phyloP scores from a whole-genome alignment of 768 basidiomycete species.

The Sarcodon aspratus region DNA sequence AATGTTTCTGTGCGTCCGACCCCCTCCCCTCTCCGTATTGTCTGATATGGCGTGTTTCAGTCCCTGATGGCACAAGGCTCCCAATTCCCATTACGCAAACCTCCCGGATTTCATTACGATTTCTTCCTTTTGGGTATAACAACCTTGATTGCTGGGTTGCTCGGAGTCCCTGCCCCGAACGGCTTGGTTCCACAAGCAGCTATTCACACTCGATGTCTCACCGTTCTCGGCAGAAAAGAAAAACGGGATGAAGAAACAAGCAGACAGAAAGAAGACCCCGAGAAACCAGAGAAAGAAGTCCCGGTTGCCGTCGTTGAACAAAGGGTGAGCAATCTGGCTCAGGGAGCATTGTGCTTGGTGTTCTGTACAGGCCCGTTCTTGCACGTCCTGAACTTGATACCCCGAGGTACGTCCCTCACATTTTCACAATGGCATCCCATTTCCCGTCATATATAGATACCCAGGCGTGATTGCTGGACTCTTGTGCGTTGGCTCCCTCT shows the following conservation, averaged over 20 bases:
- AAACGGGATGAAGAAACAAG: background rate
- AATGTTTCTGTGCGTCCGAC: conserved; percentile 67
- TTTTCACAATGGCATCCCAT: conserved; percentile 1
- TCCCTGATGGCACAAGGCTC: conserved; percentile 88
- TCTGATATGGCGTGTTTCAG: conserved; percentile 24
- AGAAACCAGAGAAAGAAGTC: conserved; percentile 26
- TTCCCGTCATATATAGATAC: conserved; percentile 3
- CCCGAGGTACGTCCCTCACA: conserved; percentile 33
- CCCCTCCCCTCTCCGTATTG: background rate
- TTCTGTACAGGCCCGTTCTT: conserved; percentile 77
- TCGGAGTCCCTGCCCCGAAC: conserved; percentile 82
- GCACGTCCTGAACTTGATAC: conserved; percentile 68
- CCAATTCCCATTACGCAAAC: conserved; percentile 83
- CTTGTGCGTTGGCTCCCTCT: conserved; percentile 40
- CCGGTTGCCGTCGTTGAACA: conserved; percentile 82
- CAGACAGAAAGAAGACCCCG: background rate
- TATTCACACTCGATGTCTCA: background rate
- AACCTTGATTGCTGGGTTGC: conserved; percentile 80
- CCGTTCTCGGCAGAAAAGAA: background rate
- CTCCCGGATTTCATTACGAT: conserved; percentile 79
- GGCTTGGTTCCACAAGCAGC: conserved; percentile 46
- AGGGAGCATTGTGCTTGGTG: conserved; percentile 70
- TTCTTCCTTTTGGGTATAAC: conserved; percentile 88
- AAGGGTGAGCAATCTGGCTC: conserved; percentile 82
- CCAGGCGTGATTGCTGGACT: conserved; percentile 68